Conservation (phyloP, 495 filamentous ascomycete species). For the Aspergillus hancockii region DNA sequence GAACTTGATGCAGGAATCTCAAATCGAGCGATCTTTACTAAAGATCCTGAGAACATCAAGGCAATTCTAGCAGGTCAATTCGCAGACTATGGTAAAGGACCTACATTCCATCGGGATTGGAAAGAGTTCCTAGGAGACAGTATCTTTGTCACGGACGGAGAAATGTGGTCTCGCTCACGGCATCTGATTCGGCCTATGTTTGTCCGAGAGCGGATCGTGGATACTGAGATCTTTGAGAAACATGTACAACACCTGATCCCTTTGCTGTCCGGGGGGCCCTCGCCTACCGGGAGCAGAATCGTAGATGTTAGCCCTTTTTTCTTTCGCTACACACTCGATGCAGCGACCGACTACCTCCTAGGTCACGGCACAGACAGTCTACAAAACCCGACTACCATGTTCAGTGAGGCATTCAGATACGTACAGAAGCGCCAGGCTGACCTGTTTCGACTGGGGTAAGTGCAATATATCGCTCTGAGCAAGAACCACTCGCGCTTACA, state of each 20-base stretch:
- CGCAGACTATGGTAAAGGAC: conserved; percentile 69
- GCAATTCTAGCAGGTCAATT: conserved; percentile 77
- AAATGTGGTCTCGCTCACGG: conserved; percentile 71
- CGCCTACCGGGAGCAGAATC: conserved; percentile 45
- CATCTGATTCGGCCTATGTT: conserved; percentile 84
- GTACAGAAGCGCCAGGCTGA: conserved; percentile 69
- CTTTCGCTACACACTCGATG: conserved; percentile 80
- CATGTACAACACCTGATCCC: conserved; percentile 70
- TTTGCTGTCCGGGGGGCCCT: conserved; percentile 50
- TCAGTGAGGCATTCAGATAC: conserved; percentile 74
- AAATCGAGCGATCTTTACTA: conserved; percentile 61
- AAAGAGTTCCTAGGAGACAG: conserved; percentile 72
- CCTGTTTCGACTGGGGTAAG: conserved; percentile 55
- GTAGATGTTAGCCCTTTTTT: conserved; percentile 72
- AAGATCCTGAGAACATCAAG: conserved; percentile 68
- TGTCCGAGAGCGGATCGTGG: conserved; percentile 73
- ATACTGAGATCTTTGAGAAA: conserved; percentile 77
- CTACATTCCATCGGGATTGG: conserved; percentile 69
- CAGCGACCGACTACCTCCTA: conserved; percentile 84
- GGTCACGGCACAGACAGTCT: conserved; percentile 73
- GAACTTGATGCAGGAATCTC: conserved; percentile 58
- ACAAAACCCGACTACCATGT: conserved; percentile 51
- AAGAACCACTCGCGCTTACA: no score
- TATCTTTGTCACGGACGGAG: conserved; percentile 79
- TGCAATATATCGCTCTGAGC: conserved; percentile 3